These are phyloP conservation scores for Amanita phalloides DNA, from an alignment of 768 basidiomycete species.

Conservation along the genomic window DNA sequence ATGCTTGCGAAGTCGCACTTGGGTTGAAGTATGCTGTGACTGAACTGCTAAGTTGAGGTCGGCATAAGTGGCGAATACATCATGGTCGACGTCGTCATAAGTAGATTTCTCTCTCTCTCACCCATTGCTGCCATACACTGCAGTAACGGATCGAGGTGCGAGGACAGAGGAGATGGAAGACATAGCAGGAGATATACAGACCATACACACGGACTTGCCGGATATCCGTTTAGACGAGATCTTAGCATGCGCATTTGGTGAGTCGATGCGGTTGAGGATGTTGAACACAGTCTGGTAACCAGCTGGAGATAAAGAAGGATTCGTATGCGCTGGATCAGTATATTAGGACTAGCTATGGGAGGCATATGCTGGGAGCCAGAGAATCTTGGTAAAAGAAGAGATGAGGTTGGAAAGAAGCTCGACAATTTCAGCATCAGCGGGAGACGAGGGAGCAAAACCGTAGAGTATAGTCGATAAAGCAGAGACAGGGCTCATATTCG, in stretches of 20 bases:
- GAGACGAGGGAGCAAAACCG: constrained; percentile 18
- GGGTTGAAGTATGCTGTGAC: constrained; percentile 1
- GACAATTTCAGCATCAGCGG: constrained; percentile 34
- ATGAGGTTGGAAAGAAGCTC: constrained; percentile 36
- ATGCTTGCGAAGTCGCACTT: constrained; percentile 10
- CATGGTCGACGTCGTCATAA: constrained; percentile 30
- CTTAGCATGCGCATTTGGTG: constrained; percentile 11
- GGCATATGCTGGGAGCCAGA: neutral
- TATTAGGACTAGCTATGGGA: neutral
- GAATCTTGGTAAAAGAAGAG: constrained; percentile 22
- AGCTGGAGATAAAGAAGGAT: neutral
- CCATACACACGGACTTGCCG: neutral
- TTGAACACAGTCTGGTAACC: constrained; percentile 32
- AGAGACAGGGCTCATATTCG: neutral
- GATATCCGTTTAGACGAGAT: neutral
- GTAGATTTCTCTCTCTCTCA: neutral
- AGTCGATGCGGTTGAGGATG: constrained; percentile 20
- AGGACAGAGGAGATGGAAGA: constrained; percentile 2
- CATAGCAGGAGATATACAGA: neutral
- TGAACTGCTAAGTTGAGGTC: constrained; percentile 9
- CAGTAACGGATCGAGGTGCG: neutral
- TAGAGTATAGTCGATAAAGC: constrained; percentile 1
- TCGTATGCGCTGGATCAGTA: neutral
- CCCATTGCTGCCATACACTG: constrained; percentile 3
- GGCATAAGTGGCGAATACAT: constrained; percentile 66